Conservation (phyloP, 306 rosid species). For the Inga leiocalycina region DNA sequence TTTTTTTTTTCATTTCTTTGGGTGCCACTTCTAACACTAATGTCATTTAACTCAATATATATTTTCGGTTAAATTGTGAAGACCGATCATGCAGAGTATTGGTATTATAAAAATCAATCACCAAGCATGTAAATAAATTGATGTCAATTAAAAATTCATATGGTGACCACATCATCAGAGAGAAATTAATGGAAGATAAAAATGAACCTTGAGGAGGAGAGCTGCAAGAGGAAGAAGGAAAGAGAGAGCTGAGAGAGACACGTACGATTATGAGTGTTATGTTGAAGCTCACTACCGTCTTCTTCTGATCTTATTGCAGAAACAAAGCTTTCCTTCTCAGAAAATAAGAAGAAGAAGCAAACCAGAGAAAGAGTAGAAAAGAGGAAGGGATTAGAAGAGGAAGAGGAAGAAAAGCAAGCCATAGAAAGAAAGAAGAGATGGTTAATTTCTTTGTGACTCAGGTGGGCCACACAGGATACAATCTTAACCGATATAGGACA, state of each 20-base stretch:
- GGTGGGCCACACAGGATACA: neutral
- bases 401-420: neutral
- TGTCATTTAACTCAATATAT: no score
- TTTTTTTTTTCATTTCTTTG: no score
- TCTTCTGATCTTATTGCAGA: neutral
- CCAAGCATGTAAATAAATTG: no score
- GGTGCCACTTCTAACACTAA: no score
- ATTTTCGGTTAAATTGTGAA: no score
- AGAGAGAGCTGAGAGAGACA: conserved; percentile 48
- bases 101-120: no score
- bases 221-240: conserved; percentile 59
- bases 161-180: no score
- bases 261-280: neutral
- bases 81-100: no score
- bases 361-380: neutral
- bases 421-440: neutral
- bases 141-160: no score
- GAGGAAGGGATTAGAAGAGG: neutral
- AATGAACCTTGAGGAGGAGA: conserved; percentile 7
- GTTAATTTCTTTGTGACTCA: neutral
- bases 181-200: no score
- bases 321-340: neutral
- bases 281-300: neutral
- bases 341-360: neutral
- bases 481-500: neutral